Evolutionary conservation across 2,329 filamentous ascomycete genomes (phyloP), one percentile per base, ranked within the genome.

Genomic region (Thelonectria olida): DNA sequence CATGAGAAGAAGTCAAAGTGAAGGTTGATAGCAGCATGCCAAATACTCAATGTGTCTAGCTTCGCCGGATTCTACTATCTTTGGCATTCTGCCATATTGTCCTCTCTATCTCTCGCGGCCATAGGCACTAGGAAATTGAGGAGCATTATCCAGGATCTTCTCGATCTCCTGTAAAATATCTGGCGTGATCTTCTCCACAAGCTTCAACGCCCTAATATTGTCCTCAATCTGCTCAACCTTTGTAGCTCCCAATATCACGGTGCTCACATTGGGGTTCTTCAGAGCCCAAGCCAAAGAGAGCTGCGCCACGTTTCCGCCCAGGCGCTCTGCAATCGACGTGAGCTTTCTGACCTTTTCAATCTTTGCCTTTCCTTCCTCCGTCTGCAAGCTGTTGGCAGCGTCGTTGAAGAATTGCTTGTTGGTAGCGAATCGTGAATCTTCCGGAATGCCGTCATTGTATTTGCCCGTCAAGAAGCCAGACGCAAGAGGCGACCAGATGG

Each of bases 401-500:
- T 51, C 22, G 39, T 63, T 47, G 47, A 67, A 70, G 51, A 71
- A 67, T 1, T 64, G 54, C 61, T 69, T 71, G 64, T 71, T 71
- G 39, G 66, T 59, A 38, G 66, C 85, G 66, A 85, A 88, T 25
- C 85, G 84, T n/a, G 83, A 87, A 67, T 83, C 84, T 50, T 84
- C 79, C 2, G 86, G 85, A 12, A 88, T 78, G 1, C 81, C 82
- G 39, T 81, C 78, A 50, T 88, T 88, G 77, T 91, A 91, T 75
- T 90, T 90, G 22, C 88, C 88, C 0, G 86, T 88, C 60, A 90
- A 75, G 52, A 90, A 75, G 4, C 88, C 88, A 4, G 74, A 75
- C 41, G 76, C 76, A 54, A 90, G 77, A 4, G 88, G 88, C 10
- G 81, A 85, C 75, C 84, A 90, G 52, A 84, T 84, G 5, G 89